phyloP scores from a whole-genome alignment of 2,329 filamentous ascomycete genomes.

The Volutella citrinella region DNA sequence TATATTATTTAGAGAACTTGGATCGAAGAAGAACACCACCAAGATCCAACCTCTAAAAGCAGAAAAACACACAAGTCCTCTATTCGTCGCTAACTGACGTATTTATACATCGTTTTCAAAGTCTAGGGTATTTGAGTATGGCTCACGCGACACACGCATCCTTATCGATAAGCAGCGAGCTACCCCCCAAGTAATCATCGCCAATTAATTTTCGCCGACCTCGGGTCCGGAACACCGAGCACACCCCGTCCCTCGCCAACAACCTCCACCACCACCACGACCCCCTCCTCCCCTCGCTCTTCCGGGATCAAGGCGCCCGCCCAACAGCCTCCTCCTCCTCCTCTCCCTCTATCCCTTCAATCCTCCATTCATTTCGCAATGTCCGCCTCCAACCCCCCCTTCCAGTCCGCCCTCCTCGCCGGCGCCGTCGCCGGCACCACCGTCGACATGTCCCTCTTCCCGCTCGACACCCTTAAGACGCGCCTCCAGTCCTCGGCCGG shows the following conservation, averaged over 20 bases:
- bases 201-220: too few species aligned
- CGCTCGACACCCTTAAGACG: conserved; percentile 98
- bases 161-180: conserved; percentile 29
- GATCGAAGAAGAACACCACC: too few species aligned
- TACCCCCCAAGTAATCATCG: too few species aligned
- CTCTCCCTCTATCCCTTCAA: not conserved
- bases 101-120: too few species aligned
- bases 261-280: conserved; percentile 5
- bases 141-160: conserved; percentile 2
- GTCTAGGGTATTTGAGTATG: too few species aligned
- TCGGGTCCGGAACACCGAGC: conserved; percentile 17
- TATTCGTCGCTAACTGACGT: too few species aligned
- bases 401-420: conserved; percentile 65
- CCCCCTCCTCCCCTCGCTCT: not conserved
- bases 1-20: too few species aligned
- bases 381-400: conserved; percentile 37
- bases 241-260: conserved; percentile 1
- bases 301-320: too few species aligned
- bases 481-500: conserved; percentile 80
- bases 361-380: too few species aligned
- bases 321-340: not conserved
- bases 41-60: too few species aligned
- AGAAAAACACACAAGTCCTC: too few species aligned
- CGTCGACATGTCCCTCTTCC: conserved; percentile 94
- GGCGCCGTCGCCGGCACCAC: conserved; percentile 92